A percentile compares a stretch with the other conserved stretches of the same genome.
Evolutionary conservation across 2,329 filamentous ascomycete genomes (phyloP).

Genomic region (Ascochyta koolunga): DNA sequence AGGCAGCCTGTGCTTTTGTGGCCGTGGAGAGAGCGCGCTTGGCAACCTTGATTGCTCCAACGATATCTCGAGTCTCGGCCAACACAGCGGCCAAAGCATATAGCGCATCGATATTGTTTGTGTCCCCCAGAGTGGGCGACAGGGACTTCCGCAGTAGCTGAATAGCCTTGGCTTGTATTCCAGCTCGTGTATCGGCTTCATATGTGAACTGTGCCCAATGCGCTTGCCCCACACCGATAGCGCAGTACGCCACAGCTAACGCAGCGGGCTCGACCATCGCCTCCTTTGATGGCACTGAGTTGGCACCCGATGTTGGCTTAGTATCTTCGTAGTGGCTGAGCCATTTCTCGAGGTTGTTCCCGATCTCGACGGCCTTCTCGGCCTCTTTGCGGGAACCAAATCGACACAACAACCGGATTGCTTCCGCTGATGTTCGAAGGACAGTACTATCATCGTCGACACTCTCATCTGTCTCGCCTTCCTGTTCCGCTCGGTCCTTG

Average conservation of each 20-base stretch:
- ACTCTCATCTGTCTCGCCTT: slow-evolving; percentile 68
- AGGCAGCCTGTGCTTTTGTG: slow-evolving; percentile 32
- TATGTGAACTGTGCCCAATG: slow-evolving; percentile 86
- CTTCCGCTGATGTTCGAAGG: slow-evolving; percentile 78
- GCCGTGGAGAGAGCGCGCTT: slow-evolving; percentile 74
- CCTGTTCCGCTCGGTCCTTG: slow-evolving; percentile 81
- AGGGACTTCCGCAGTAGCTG: slow-evolving; percentile 76
- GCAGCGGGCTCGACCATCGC: slow-evolving; percentile 62
- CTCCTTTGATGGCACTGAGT: slow-evolving; percentile 42
- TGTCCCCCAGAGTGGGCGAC: slow-evolving; percentile 67
- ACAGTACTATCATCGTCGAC: slow-evolving; percentile 81
- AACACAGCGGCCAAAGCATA: slow-evolving; percentile 85
- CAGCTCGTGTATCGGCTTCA: slow-evolving; percentile 71
- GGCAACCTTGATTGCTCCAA: slow-evolving; percentile 79
- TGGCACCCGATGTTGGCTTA: slow-evolving; percentile 30
- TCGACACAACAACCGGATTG: slow-evolving; percentile 78
- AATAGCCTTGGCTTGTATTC: slow-evolving; percentile 79
- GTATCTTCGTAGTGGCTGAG: slow-evolving; percentile 61
- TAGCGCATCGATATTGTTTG: slow-evolving; percentile 74
- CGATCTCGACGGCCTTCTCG: slow-evolving; percentile 77
- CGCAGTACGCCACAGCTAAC: slow-evolving; percentile 73
- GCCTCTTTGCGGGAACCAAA: slow-evolving; percentile 78
- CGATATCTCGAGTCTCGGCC: slow-evolving; percentile 82
- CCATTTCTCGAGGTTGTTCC: slow-evolving; percentile 74
- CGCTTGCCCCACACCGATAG: slow-evolving; percentile 83